Evolutionary conservation across 208 protist species (phyloP).

Genomic region (Angomonas ambiguus): DNA sequence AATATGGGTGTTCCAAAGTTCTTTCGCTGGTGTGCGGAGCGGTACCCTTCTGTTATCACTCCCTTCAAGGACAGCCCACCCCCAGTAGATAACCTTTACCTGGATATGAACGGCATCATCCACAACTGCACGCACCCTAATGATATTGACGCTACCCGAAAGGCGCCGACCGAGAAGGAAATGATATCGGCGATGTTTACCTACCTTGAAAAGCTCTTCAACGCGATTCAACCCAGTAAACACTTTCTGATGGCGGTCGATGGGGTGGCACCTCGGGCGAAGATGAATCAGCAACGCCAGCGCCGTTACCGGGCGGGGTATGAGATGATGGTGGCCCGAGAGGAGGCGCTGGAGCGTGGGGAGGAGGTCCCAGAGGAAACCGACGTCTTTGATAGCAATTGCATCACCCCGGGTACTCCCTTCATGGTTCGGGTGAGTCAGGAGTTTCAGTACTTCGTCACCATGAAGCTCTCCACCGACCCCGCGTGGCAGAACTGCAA

Average conservation of each 20-base stretch:
- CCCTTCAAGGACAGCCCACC: constrained; percentile 86
- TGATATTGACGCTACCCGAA: constrained; percentile 77
- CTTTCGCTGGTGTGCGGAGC: constrained; percentile 96
- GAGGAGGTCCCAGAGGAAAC: constrained; percentile 78
- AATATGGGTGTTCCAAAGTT: constrained; percentile 95
- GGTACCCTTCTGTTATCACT: constrained; percentile 93
- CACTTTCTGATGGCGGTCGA: constrained; percentile 98
- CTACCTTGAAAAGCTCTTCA: constrained; percentile 97
- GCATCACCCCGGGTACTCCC: constrained; percentile 97
- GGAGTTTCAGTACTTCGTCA: constrained; percentile 94
- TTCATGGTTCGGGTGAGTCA: constrained; percentile 96
- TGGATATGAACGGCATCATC: constrained; percentile 99
- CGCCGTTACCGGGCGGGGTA: constrained; percentile 92
- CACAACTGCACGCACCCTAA: constrained; percentile 98
- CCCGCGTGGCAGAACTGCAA: constrained; percentile 89
- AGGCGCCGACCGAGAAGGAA: constrained; percentile 91
- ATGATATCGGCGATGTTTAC: constrained; percentile 95
- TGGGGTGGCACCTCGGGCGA: constrained; percentile 97
- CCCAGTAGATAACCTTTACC: constrained; percentile 98
- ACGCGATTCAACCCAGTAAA: constrained; percentile 93
- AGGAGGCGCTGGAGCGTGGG: constrained; percentile 58
- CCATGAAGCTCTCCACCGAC: constrained; percentile 90
- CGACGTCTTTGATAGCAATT: constrained; percentile 96
- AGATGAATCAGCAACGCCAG: constrained; percentile 99
- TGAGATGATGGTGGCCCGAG: constrained; percentile 82